Conservation (phyloP, 2,329 filamentous ascomycete genomes). For the Ustilaginoidea virens region DNA sequence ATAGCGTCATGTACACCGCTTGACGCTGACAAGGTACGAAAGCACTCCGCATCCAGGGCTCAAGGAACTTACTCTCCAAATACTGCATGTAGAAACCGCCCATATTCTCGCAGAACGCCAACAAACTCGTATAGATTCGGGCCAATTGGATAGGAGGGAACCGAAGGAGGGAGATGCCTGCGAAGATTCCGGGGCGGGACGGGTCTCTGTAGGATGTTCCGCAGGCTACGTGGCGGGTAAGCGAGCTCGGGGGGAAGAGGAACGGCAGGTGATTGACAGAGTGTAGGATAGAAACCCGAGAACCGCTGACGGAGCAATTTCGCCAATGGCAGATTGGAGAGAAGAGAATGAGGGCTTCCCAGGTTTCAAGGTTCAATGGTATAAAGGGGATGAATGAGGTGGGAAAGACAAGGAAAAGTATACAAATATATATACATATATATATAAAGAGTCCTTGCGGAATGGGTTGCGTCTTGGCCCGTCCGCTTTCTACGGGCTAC, state of each 20-base stretch:
- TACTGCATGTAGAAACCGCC: constrained; percentile 58
- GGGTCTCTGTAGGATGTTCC: not conserved
- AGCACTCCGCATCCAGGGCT: too few relatives aligned
- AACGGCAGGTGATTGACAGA: constrained; percentile 1
- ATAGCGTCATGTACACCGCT: too few relatives aligned
- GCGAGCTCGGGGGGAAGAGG: not conserved
- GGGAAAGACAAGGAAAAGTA: constrained; percentile 5
- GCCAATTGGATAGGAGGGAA: constrained; percentile 2
- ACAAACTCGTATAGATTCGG: constrained; percentile 9
- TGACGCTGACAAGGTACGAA: too few relatives aligned
- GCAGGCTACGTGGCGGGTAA: not conserved
- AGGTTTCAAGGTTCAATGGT: too few relatives aligned
- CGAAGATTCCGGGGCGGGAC: too few relatives aligned
- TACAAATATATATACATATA: too few relatives aligned
- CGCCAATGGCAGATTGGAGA: constrained; percentile 29
- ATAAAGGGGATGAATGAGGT: too few relatives aligned
- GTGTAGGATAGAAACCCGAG: constrained; percentile 4
- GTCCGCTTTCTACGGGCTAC: too few relatives aligned
- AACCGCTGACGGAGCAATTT: constrained; percentile 29
- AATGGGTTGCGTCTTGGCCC: constrained; percentile 2
- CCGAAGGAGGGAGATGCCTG: too few relatives aligned
- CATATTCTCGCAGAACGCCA: constrained; percentile 28
- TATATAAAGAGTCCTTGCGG: too few relatives aligned
- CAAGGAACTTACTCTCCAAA: constrained; percentile 50
- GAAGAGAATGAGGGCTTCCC: constrained; percentile 5